phyloP scores from a whole-genome alignment of 1,284 basidiomycete species.

The Testicularia cyperi region DNA sequence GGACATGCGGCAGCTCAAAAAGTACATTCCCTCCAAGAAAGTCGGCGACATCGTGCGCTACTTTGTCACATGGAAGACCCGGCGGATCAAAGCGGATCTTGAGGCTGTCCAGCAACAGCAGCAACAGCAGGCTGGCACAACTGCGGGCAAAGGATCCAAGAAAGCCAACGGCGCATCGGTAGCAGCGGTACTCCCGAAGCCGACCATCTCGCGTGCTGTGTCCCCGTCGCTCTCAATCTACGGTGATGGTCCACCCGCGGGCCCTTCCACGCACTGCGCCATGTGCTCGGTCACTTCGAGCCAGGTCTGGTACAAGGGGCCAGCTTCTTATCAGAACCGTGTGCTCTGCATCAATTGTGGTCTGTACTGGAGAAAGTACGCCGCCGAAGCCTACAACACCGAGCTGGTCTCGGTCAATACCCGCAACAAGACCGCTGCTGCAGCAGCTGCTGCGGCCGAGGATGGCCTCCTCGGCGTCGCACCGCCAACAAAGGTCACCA shows the following conservation, averaged over 20 bases:
- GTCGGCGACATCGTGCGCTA: slow-evolving; percentile 78
- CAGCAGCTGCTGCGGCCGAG: slow-evolving; percentile 23
- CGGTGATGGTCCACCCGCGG: slow-evolving; percentile 21
- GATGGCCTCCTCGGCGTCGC: slow-evolving; percentile 52
- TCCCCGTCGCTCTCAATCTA: slow-evolving; percentile 48
- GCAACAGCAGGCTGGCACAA: slow-evolving; percentile 1
- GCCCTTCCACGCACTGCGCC: slow-evolving; percentile 31
- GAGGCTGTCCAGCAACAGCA: slow-evolving; percentile 15
- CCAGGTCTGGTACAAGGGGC: slow-evolving; percentile 56
- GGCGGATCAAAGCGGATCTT: slow-evolving; percentile 27
- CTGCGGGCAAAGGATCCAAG: slow-evolving; percentile 2
- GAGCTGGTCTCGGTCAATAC: slow-evolving; percentile 43
- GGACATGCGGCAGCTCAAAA: slow-evolving; percentile 75
- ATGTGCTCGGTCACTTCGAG: slow-evolving; percentile 51
- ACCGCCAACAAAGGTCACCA: slow-evolving; percentile 34
- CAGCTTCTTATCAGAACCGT: slow-evolving; percentile 39
- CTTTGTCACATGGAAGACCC: slow-evolving; percentile 83
- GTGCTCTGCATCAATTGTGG: slow-evolving; percentile 55
- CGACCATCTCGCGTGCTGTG: slow-evolving; percentile 42
- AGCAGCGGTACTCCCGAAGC: slow-evolving; percentile 14
- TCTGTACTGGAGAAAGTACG: slow-evolving; percentile 59
- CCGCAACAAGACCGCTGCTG: slow-evolving; percentile 31
- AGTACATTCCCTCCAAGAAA: slow-evolving; percentile 71
- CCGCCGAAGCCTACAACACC: slow-evolving; percentile 47
- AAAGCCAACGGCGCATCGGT: slow-evolving; percentile 11